Percentiles rank a stretch among this genome's conserved stretches.
These are phyloP conservation scores for Aegilops speltoides DNA, from an alignment of 176 grass and related monocot genomes.

Conservation along the genomic window DNA sequence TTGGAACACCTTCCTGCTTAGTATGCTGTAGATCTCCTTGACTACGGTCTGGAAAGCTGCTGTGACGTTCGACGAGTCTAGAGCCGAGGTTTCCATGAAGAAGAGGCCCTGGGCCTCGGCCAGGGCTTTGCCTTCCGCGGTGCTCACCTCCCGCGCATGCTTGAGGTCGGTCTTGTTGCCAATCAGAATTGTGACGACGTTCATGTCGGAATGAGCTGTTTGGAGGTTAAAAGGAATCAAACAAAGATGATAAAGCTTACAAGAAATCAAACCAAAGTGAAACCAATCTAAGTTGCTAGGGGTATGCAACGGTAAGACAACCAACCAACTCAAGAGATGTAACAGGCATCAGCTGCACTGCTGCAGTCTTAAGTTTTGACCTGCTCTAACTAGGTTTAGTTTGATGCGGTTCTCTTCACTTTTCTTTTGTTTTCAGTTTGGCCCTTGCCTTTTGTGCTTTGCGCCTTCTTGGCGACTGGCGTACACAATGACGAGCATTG, in stretches of 20 bases:
- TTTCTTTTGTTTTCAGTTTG: not conserved
- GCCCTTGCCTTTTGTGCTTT: not conserved
- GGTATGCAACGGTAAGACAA: not conserved
- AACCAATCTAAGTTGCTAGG: not conserved
- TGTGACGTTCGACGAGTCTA: slow-evolving; percentile 77
- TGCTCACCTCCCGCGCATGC: slow-evolving; percentile 63
- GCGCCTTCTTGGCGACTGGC: too few species aligned
- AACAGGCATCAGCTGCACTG: too few species aligned
- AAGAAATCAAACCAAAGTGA: not conserved
- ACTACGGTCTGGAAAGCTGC: slow-evolving; percentile 78
- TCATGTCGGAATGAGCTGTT: slow-evolving; percentile 87
- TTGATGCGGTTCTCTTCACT: not conserved
- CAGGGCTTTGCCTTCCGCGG: slow-evolving; percentile 67
- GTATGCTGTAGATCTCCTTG: slow-evolving; percentile 79
- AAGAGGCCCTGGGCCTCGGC: slow-evolving; percentile 72
- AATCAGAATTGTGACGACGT: slow-evolving; percentile 78
- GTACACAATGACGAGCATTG: too few species aligned
- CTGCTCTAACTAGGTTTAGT: not conserved
- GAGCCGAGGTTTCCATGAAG: slow-evolving; percentile 86
- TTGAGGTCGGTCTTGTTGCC: slow-evolving; percentile 79
- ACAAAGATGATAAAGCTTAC: not conserved
- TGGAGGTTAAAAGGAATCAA: slow-evolving; percentile 8
- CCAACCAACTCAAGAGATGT: not conserved
- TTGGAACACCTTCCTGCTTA: slow-evolving; percentile 89
- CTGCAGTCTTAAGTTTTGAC: not conserved